Percentiles rank a stretch among this genome's conserved stretches.
Conservation (phyloP, 352 stramenopile genomes). For the Saprolegnia diclina region DNA sequence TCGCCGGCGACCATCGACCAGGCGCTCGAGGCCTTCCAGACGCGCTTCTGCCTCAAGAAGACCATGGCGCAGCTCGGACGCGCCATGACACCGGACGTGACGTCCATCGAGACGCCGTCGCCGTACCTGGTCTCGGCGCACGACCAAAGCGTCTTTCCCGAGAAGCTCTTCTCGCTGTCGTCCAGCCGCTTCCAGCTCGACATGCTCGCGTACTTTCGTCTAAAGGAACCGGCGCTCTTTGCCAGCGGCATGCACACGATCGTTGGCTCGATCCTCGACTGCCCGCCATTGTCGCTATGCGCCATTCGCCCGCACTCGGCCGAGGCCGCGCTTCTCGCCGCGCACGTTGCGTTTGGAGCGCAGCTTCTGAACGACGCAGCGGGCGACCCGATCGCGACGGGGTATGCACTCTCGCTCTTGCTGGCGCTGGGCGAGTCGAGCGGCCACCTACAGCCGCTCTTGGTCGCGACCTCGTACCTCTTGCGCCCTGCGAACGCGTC, state of each 20-base stretch:
- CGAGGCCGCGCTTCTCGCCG: constrained; percentile 9
- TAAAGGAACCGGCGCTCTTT: background rate
- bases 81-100: background rate
- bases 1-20: background rate
- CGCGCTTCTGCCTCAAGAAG: constrained; percentile 7
- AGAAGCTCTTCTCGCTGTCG: constrained; percentile 19
- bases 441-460: background rate
- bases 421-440: constrained; percentile 2
- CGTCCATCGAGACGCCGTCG: background rate
- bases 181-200: constrained; percentile 21
- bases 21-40: constrained; percentile 11
- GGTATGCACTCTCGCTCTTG: constrained; percentile 5
- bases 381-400: background rate
- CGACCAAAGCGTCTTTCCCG: constrained; percentile 9
- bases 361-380: background rate
- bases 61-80: constrained; percentile 3
- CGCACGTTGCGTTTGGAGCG: background rate
- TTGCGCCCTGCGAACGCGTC: background rate
- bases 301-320: background rate
- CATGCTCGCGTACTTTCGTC: constrained; percentile 8
- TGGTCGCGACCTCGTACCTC: background rate
- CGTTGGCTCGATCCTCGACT: constrained; percentile 17
- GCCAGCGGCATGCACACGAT: background rate
- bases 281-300: background rate
- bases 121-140: constrained; percentile 18